Evolutionary conservation across 176 grass and related monocot species (phyloP).

Genomic region (Lolium multiflorum): DNA sequence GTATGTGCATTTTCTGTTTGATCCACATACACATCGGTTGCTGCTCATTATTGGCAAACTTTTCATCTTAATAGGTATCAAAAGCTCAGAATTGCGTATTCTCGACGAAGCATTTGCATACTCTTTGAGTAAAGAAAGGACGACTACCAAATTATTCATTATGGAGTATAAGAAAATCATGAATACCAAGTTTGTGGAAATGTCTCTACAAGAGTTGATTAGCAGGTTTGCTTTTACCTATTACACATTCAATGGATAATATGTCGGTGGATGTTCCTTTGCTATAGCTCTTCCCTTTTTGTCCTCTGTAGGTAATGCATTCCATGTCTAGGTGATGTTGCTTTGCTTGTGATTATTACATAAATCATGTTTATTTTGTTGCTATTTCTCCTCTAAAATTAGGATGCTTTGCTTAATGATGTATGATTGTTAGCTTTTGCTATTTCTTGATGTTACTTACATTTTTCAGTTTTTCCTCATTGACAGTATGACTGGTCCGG

Average conservation of each 20-base stretch:
- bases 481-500: slow-evolving; percentile 59
- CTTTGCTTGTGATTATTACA: not conserved
- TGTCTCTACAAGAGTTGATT: slow-evolving; percentile 47
- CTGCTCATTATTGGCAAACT: slow-evolving; percentile 1
- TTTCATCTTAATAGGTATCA: slow-evolving; percentile 43
- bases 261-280: not conserved
- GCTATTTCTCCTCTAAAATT: slow-evolving; percentile 7
- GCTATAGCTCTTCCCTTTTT: too few species aligned
- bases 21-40: not conserved
- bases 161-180: slow-evolving; percentile 45
- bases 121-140: slow-evolving; percentile 54
- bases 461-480: not conserved
- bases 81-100: slow-evolving; percentile 42
- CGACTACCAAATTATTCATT: slow-evolving; percentile 52
- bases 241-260: too few species aligned
- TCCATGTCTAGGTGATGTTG: not conserved
- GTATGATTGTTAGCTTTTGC: not conserved
- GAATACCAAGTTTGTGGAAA: slow-evolving; percentile 32
- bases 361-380: slow-evolving; percentile 11
- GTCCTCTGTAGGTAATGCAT: too few species aligned
- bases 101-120: slow-evolving; percentile 51
- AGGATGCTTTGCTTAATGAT: not conserved
- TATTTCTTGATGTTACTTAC: not conserved
- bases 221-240: slow-evolving; percentile 46
- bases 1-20: not conserved